Conservation (phyloP, 2,329 filamentous ascomycete genomes). For the Trichoderma arundinaceum region DNA sequence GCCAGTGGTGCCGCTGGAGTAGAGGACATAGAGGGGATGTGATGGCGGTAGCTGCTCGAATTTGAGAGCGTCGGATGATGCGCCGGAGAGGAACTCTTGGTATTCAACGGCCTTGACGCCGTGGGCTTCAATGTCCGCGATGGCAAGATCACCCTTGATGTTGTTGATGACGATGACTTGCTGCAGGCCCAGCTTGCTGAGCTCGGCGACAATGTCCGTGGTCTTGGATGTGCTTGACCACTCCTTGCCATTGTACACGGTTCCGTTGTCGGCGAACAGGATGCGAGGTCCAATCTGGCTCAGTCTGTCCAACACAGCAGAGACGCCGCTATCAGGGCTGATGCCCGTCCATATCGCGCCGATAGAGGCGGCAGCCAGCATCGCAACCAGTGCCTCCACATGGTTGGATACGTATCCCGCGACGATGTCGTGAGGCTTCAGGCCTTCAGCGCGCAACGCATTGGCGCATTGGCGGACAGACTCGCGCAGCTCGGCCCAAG, state of each 20-base stretch:
- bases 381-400: conserved; percentile 82
- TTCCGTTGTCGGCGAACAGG: conserved; percentile 86
- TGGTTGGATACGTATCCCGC: conserved; percentile 88
- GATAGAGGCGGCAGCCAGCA: conserved; percentile 80
- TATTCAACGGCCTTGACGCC: conserved; percentile 54
- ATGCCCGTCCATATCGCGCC: conserved; percentile 94
- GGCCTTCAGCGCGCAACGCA: conserved; percentile 68
- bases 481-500: conserved; percentile 82
- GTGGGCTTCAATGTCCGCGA: conserved; percentile 49
- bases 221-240: conserved; percentile 84
- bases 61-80: conserved; percentile 53
- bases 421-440: conserved; percentile 63
- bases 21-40: conserved; percentile 92
- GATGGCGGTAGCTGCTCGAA: conserved; percentile 84
- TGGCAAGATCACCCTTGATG: conserved; percentile 53
- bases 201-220: conserved; percentile 70
- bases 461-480: conserved; percentile 75
- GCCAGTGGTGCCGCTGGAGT: conserved; percentile 87
- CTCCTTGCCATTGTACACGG: conserved; percentile 87
- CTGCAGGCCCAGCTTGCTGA: conserved; percentile 66
- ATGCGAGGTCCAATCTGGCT: conserved; percentile 83
- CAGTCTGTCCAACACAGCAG: conserved; percentile 86
- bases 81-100: conserved; percentile 50
- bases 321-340: conserved; percentile 89
- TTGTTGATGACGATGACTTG: conserved; percentile 77